Conservation (phyloP, 2,329 filamentous ascomycete genomes). For the Waltergamsia citrina region DNA sequence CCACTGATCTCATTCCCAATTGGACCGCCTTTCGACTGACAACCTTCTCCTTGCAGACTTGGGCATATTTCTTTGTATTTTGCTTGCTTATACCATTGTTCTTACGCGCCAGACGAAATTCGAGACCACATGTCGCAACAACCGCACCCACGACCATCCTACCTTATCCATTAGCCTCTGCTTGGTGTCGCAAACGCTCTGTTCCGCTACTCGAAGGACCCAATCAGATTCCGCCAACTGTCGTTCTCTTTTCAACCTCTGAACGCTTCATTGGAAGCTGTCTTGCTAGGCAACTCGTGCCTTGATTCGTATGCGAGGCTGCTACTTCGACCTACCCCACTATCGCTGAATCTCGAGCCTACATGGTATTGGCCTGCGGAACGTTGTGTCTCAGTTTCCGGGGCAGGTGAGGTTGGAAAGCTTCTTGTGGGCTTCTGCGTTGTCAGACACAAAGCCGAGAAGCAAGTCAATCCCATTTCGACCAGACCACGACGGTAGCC, state of each 20-base stretch:
- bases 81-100: neutral
- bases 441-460: too few relatives aligned
- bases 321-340: neutral
- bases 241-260: slow-evolving; percentile 7
- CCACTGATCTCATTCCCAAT: neutral
- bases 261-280: neutral
- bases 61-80: neutral
- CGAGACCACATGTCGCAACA: slow-evolving; percentile 2
- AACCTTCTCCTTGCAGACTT: neutral
- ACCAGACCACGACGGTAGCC: slow-evolving; percentile 7
- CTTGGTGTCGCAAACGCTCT: neutral
- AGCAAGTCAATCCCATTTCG: too few relatives aligned
- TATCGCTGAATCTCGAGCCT: neutral
- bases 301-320: slow-evolving; percentile 4
- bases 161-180: slow-evolving; percentile 1
- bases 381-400: too few relatives aligned
- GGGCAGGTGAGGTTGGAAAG: too few relatives aligned
- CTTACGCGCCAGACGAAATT: neutral
- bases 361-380: too few relatives aligned
- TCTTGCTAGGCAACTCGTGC: neutral
- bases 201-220: slow-evolving; percentile 6
- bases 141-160: neutral
- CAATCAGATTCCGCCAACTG: slow-evolving; percentile 26
- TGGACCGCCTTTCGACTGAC: neutral
- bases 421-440: too few relatives aligned